These are phyloP conservation scores for Asterella californica DNA, from an alignment of 225 moss, liverwort and hornwort genomes.

Conservation along the genomic window DNA sequence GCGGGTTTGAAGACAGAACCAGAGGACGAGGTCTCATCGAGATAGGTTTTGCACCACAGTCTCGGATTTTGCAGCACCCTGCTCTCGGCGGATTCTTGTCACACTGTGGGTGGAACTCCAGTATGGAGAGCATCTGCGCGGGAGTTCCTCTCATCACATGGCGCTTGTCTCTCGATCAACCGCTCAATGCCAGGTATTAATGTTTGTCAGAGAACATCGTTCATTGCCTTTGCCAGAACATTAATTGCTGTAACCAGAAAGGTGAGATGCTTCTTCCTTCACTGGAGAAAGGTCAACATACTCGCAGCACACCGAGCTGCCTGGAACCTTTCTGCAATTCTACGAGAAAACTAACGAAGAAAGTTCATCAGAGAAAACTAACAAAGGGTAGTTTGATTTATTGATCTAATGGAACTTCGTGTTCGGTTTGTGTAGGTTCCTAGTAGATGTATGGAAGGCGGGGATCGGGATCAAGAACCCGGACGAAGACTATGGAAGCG, in stretches of 20 bases:
- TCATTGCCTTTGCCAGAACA: too few relatives aligned
- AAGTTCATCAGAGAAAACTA: too few relatives aligned
- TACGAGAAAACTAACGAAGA: too few relatives aligned
- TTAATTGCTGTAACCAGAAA: too few relatives aligned
- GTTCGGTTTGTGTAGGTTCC: not conserved
- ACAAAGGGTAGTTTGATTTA: too few relatives aligned
- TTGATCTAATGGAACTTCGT: too few relatives aligned
- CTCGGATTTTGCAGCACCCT: constrained; percentile 39
- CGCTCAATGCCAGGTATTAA: constrained; percentile 31
- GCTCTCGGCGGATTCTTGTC: constrained; percentile 49
- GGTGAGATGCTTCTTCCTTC: too few relatives aligned
- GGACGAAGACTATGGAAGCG: not conserved
- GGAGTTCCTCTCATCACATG: constrained; percentile 55
- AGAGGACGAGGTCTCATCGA: constrained; percentile 37
- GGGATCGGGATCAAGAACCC: not conserved
- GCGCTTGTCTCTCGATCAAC: constrained; percentile 32
- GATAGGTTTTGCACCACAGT: constrained; percentile 41
- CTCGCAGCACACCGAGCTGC: too few relatives aligned
- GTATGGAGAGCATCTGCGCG: constrained; percentile 45
- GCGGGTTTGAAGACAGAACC: constrained; percentile 30
- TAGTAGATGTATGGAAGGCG: constrained; percentile 5
- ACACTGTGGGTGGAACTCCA: constrained; percentile 63
- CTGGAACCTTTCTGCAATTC: too few relatives aligned
- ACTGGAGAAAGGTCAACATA: too few relatives aligned
- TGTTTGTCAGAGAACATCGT: too few relatives aligned